Evolutionary conservation across 805 yeast species (phyloP).

Genomic region (Candida maris): DNA sequence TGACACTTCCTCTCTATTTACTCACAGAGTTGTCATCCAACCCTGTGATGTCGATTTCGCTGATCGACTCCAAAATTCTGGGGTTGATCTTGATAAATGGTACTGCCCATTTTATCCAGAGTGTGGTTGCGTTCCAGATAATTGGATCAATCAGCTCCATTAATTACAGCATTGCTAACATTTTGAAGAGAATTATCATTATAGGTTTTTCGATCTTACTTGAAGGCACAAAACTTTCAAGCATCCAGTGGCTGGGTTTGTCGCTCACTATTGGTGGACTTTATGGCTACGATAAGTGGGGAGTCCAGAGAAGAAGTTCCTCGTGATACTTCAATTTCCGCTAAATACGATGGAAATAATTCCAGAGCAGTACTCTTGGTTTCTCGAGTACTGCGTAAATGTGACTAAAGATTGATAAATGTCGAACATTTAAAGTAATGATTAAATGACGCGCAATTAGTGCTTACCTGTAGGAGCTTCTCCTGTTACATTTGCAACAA

Average conservation of each 20-base stretch:
- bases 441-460: too few species aligned
- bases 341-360: too few species aligned
- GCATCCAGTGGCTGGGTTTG: conserved; percentile 49
- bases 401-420: too few species aligned
- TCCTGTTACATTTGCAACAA: conserved; percentile 60
- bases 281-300: conserved; percentile 73
- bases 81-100: conserved; percentile 57
- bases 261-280: conserved; percentile 55
- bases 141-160: conserved; percentile 72
- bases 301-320: conserved; percentile 31
- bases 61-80: conserved; percentile 26
- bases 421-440: too few species aligned
- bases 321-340: too few species aligned
- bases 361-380: too few species aligned
- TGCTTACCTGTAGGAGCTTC: conserved; percentile 42
- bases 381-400: too few species aligned
- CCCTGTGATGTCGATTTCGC: conserved; percentile 33
- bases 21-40: conserved; percentile 44
- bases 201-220: conserved; percentile 62
- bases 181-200: conserved; percentile 68
- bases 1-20: conserved; percentile 67
- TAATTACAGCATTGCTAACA: conserved; percentile 75
- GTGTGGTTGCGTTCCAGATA: conserved; percentile 71
- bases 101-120: conserved; percentile 64
- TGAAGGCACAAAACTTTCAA: conserved; percentile 47